Evolutionary conservation across 1,139 yeast genomes (phyloP).

Genomic region (Saccharomycopsis crataegensis): DNA sequence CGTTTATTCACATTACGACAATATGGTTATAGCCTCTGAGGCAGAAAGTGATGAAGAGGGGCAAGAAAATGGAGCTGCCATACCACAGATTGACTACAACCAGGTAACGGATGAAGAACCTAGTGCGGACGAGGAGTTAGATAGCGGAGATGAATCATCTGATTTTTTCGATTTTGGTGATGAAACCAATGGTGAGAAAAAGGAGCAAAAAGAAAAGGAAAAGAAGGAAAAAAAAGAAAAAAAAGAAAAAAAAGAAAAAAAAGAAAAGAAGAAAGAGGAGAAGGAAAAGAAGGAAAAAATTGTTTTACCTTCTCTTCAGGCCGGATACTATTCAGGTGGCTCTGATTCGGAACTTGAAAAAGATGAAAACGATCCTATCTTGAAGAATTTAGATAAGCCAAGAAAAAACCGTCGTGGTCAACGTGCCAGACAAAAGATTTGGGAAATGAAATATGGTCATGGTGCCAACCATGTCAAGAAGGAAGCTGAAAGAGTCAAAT

Average conservation of each 20-base stretch:
- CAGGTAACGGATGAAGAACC: slow-evolving; percentile 60
- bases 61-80: slow-evolving; percentile 41
- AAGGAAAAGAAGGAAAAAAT: slow-evolving; percentile 24
- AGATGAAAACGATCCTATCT: slow-evolving; percentile 26
- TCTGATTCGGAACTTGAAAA: slow-evolving; percentile 35
- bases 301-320: slow-evolving; percentile 60
- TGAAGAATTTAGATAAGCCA: slow-evolving; percentile 40
- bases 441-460: slow-evolving; percentile 86
- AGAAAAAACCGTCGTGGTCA: slow-evolving; percentile 94
- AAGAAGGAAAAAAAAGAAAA: slow-evolving; percentile 21
- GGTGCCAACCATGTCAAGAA: slow-evolving; percentile 77
- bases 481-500: slow-evolving; percentile 44
- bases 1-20: slow-evolving; percentile 4
- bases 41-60: slow-evolving; percentile 26
- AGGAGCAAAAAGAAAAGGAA: slow-evolving; percentile 14
- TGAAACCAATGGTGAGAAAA: slow-evolving; percentile 18
- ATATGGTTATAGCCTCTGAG: slow-evolving; percentile 17
- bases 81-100: slow-evolving; percentile 42
- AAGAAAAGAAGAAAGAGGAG: slow-evolving; percentile 25
- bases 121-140: slow-evolving; percentile 29
- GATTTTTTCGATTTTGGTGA: slow-evolving; percentile 36
- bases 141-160: slow-evolving; percentile 29
- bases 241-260: slow-evolving; percentile 25
- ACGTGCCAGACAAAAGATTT: slow-evolving; percentile 90
- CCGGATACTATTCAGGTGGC: slow-evolving; percentile 78